Evolutionary conservation across 228 moss, liverwort and hornwort species (phyloP), one percentile per base, ranked within the genome.

Genomic region (Sphagnum fallax): DNA sequence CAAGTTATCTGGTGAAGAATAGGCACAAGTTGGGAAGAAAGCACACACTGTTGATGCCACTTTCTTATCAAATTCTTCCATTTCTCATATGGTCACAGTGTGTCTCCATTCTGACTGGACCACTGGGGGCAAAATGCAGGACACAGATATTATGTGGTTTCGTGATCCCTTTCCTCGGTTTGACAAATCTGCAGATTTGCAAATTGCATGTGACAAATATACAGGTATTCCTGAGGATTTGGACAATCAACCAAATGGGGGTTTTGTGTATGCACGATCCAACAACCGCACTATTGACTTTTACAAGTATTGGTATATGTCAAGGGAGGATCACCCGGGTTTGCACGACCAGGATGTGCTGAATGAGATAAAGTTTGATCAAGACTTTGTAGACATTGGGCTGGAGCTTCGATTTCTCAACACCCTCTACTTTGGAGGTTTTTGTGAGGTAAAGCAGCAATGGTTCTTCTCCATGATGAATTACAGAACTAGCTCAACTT

Each of bases 101-200:
- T 32, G 32, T 15, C 11, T 15, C 59, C 11, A 15, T 32, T 32
- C 32, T 32, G 32, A 32, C 32, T 32, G 32, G 32, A 32, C 32
- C 32, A 32, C 32, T 32, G 32, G 32, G 32, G 32, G 32, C 32
- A 32, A 32, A 32, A 32, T 51, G 82, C 90, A 93, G 93, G 94
- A 98, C 83, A 94, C 94, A 65, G 98, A 94, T 75, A 87, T 94
- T n/a, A 84, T 98, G 91, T 94, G 94, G 98, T 98, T 93, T 61
- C 87, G 94, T 63, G 80, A 94, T 73, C 98, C 98, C 51, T 97
- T 97, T 73, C 83, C 73, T 52, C 82, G 79, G 68, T 79, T 98
- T n/a, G 86, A 91, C 68, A 76, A 81, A 52, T 61, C 50, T 52
- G 91, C 90, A 51, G 98, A 98, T 73, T 88, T 98, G 53, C 94